Conservation (phyloP, 805 yeast species). For the Brettanomyces custersianus region DNA sequence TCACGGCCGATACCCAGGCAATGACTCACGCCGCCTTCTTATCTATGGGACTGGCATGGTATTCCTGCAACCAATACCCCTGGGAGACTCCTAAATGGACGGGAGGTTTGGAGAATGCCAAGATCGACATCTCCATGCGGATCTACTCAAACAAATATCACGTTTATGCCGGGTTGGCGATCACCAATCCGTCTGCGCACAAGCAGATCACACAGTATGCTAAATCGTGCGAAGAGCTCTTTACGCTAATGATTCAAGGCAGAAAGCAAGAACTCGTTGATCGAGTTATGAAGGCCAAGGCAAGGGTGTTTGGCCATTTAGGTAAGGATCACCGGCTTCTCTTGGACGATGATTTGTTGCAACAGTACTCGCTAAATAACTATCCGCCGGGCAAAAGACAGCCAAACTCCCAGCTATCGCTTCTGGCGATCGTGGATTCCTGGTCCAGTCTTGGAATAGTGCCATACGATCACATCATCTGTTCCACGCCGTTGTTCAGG, state of each 20-base stretch:
- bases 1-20: conserved; percentile 98
- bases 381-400: conserved; percentile 57
- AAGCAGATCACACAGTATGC: conserved; percentile 86
- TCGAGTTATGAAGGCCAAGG: conserved; percentile 58
- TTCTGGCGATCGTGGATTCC: conserved; percentile 86
- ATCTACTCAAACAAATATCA: conserved; percentile 95
- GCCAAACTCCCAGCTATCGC: conserved; percentile 84
- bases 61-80: conserved; percentile 70
- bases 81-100: conserved; percentile 83
- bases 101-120: conserved; percentile 95
- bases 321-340: conserved; percentile 46
- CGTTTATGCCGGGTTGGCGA: conserved; percentile 95
- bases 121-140: conserved; percentile 84
- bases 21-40: conserved; percentile 96
- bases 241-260: conserved; percentile 72
- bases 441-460: conserved; percentile 81
- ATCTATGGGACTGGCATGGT: conserved; percentile 98
- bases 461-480: conserved; percentile 94
- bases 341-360: conserved; percentile 70
- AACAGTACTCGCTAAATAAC: conserved; percentile 69
- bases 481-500: conserved; percentile 89
- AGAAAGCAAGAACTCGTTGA: conserved; percentile 46
- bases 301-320: conserved; percentile 67
- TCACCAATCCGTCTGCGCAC: conserved; percentile 92
- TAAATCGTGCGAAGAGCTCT: conserved; percentile 71